Evolutionary conservation across 495 filamentous ascomycete genomes (phyloP).

Genomic region (Neurospora pannonica): DNA sequence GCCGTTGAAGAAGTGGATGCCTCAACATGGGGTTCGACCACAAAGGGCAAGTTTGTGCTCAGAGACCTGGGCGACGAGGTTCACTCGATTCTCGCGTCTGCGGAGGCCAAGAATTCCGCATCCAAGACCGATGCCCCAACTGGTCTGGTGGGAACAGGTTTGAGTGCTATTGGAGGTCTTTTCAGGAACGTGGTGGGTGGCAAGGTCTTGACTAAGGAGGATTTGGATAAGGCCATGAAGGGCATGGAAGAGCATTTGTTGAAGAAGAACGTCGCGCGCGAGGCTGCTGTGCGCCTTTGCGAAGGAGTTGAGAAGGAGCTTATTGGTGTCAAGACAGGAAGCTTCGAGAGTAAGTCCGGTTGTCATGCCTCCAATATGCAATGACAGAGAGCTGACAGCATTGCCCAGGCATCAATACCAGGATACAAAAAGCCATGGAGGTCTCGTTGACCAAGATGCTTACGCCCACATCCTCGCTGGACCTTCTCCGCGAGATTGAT

Average conservation of each 20-base stretch:
- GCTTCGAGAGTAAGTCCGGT: conserved; percentile 64
- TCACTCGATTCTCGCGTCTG: conserved; percentile 73
- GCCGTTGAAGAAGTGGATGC: conserved; percentile 65
- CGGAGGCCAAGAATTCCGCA: conserved; percentile 48
- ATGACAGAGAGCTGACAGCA: conserved; percentile 2
- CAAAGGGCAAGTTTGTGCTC: conserved; percentile 87
- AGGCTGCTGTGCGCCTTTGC: conserved; percentile 85
- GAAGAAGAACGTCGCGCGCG: conserved; percentile 91
- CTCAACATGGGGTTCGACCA: conserved; percentile 73
- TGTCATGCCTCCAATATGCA: background rate
- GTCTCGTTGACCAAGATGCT: conserved; percentile 86
- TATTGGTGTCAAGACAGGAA: conserved; percentile 82
- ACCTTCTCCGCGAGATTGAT: conserved; percentile 88
- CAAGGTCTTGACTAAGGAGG: conserved; percentile 76
- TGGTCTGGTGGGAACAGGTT: conserved; percentile 65
- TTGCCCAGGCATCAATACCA: conserved; percentile 57
- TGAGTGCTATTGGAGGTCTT: conserved; percentile 72
- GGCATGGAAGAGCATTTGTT: conserved; percentile 93
- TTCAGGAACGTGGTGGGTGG: conserved; percentile 93
- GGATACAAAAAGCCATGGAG: conserved; percentile 76
- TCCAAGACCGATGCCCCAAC: conserved; percentile 30
- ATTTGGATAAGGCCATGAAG: conserved; percentile 84
- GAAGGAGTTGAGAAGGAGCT: conserved; percentile 85
- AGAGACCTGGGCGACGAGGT: conserved; percentile 91
- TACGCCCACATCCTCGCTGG: conserved; percentile 88